Evolutionary conservation across 1,284 basidiomycete genomes (phyloP).

Genomic region (Irpex lacteus): DNA sequence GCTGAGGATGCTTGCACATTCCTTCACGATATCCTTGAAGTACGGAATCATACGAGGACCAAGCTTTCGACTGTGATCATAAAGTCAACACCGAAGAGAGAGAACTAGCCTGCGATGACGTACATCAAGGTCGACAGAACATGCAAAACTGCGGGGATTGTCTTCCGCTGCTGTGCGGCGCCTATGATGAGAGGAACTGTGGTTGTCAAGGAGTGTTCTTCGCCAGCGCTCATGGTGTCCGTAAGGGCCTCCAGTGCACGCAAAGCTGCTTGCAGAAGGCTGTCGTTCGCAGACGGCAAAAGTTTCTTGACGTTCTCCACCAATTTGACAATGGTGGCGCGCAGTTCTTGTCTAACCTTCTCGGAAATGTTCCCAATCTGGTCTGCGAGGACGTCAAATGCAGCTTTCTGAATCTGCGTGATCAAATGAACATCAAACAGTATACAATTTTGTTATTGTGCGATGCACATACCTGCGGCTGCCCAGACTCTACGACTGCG

Average conservation of each 20-base stretch:
- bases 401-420: conserved; percentile 55
- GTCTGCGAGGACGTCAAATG: conserved; percentile 63
- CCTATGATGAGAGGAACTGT: conserved; percentile 58
- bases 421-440: conserved; percentile 3
- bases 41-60: conserved; percentile 85
- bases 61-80: conserved; percentile 58
- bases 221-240: conserved; percentile 54
- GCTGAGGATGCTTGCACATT: conserved; percentile 51
- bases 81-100: conserved; percentile 5
- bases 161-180: conserved; percentile 38
- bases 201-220: conserved; percentile 62
- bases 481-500: conserved; percentile 51
- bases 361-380: conserved; percentile 63
- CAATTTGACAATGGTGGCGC: conserved; percentile 49
- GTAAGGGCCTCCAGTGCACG: conserved; percentile 59
- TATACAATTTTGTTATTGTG: background rate
- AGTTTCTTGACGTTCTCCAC: conserved; percentile 47
- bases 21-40: conserved; percentile 69
- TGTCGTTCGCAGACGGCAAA: conserved; percentile 41
- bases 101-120: conserved; percentile 21
- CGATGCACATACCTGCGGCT: conserved; percentile 38
- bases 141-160: conserved; percentile 43
- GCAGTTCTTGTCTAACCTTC: conserved; percentile 52
- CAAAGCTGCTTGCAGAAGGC: conserved; percentile 47
- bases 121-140: conserved; percentile 63